Evolutionary conservation across 2,329 filamentous ascomycete genomes (phyloP).

Genomic region (Penicillium sp.): DNA sequence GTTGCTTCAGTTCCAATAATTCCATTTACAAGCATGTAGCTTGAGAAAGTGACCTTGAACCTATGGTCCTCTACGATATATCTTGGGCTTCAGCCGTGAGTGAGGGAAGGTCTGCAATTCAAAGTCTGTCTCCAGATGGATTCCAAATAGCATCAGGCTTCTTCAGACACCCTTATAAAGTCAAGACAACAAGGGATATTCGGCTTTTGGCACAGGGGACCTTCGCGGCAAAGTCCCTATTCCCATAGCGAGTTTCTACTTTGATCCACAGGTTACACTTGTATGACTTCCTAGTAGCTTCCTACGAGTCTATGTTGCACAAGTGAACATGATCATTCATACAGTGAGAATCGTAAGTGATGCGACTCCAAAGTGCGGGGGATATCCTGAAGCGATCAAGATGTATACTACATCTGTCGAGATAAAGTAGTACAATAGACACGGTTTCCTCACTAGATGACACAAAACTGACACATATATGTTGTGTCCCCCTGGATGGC

Average conservation of each 20-base stretch:
- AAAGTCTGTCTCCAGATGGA: background rate
- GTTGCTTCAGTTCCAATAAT: background rate
- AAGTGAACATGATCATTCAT: background rate
- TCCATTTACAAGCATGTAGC: background rate
- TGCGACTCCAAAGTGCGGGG: background rate
- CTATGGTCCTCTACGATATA: too few relatives aligned
- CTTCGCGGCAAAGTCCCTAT: background rate
- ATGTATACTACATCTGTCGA: background rate
- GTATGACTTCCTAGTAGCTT: background rate
- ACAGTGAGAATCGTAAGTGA: background rate
- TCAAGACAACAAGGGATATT: background rate
- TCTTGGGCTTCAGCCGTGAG: background rate
- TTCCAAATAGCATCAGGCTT: background rate
- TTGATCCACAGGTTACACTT: background rate
- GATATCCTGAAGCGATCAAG: background rate
- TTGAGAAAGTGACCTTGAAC: background rate
- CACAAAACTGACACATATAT: slow-evolving; percentile 1
- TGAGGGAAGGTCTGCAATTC: background rate
- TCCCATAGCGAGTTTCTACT: background rate
- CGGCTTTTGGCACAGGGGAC: background rate
- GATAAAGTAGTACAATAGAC: background rate
- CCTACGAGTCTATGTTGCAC: background rate
- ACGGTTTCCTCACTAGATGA: background rate
- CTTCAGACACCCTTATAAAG: too few relatives aligned
- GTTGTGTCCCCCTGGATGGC: background rate